phyloP scores from a whole-genome alignment of 306 rosid genomes.

The Alnus glutinosa region DNA sequence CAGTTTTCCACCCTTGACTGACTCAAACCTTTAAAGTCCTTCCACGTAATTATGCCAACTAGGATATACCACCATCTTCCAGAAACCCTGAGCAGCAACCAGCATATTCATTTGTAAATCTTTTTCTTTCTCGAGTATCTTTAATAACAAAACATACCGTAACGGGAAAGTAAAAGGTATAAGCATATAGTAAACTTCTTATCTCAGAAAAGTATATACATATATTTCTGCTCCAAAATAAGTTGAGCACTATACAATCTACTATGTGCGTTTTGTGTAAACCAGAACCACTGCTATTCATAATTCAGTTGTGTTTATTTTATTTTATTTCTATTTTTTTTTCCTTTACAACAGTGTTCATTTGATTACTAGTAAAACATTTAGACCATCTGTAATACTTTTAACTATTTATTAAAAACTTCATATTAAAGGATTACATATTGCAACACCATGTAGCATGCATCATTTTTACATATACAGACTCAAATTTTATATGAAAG shows the following conservation, averaged over 20 bases:
- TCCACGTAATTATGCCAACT: neutral
- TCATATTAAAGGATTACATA: neutral
- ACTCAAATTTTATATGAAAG: neutral
- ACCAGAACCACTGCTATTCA: neutral
- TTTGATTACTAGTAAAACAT: neutral
- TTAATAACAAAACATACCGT: too few species aligned
- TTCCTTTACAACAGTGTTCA: neutral
- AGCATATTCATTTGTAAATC: neutral
- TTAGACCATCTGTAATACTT: neutral
- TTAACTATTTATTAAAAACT: neutral
- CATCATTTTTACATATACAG: neutral
- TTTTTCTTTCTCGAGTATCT: too few species aligned
- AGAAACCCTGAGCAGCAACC: neutral
- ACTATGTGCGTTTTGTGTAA: neutral
- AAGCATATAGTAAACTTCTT: too few species aligned
- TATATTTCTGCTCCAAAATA: neutral
- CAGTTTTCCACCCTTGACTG: neutral
- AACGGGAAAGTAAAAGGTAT: too few species aligned
- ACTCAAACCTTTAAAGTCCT: neutral
- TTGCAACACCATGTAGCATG: neutral
- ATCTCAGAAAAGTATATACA: too few species aligned
- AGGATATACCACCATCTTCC: neutral
- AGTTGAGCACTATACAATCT: neutral
- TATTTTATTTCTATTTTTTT: neutral
- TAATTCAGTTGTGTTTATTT: neutral